Base-by-base conservation (phyloP, 495 filamentous ascomycete species). In the Xylaria sp. region DNA sequence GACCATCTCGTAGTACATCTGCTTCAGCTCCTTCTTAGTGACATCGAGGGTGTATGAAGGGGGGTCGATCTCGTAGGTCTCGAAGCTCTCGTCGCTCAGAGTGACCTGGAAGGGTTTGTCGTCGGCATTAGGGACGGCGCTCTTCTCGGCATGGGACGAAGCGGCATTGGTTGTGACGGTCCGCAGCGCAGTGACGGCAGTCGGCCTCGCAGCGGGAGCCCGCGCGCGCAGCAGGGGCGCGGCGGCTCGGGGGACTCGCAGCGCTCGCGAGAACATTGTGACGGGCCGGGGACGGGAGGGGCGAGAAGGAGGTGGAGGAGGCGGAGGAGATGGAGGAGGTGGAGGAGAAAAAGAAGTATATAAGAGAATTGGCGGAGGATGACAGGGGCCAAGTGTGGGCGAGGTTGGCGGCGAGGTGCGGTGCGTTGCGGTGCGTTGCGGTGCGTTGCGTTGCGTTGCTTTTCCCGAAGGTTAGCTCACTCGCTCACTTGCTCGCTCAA, bases 1-100 rank as follows among this genome's bases (percentile, higher is more conserved):
- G 44, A 98, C 96, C 97, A 99, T 98, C 80, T 99, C 94, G 79
- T 90, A 89, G 87, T 99, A 99, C 91, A 99, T 98, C 88, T 96
- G 87, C 90, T 97, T 97, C 77, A 99, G 86, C 86, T 98, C 92
- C 85, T 91, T 92, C 90, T 99, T 99, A 74, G 96, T 98, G 74
- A 94, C 93, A 74, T 93, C 86, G 76, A 98, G 83, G 66, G 93
- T 94, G 85, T 97, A 97, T 21, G 92, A 85, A 29, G 97, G 97
- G 62, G 94, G 95, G 84, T 98, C 95, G 81, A 98, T 90, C 86
- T 98, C 93, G 85, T 98, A 99, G 70, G 95, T 98, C 88, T 99
- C 96, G 87, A 98, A 99, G 87, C 93, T 94, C 92, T 98, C 95
- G 76, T 97, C 91, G 79, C 93, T 97, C 81, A 99, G 92, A 69